phyloP scores from a whole-genome alignment of 2,329 filamentous ascomycete species.

The Hortaea sp. region DNA sequence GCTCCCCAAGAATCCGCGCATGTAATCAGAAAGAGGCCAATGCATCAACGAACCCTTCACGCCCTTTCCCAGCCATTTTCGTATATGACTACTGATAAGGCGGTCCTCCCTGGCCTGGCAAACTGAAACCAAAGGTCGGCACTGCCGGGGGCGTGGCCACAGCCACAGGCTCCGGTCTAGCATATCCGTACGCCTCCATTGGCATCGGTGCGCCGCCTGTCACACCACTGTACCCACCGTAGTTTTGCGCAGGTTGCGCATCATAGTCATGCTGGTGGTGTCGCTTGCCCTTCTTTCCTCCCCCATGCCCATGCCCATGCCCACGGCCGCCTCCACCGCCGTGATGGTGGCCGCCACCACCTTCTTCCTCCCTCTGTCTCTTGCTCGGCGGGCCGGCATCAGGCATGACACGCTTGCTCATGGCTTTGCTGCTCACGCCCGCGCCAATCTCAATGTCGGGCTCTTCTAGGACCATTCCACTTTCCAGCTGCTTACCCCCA shows the following conservation, averaged over 20 bases:
- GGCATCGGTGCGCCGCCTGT: constrained; percentile 11
- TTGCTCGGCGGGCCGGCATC: constrained; percentile 17
- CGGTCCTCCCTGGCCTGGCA: constrained; percentile 1
- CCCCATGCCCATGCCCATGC: not conserved
- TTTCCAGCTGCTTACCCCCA: constrained; percentile 69
- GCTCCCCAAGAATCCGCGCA: no score
- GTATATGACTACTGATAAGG: not conserved
- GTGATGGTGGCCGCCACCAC: not conserved
- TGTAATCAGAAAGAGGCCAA: no score
- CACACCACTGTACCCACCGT: constrained; percentile 10
- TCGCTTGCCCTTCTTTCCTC: constrained; percentile 1
- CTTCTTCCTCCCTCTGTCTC: constrained; percentile 1
- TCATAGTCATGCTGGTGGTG: constrained; percentile 8
- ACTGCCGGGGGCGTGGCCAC: constrained; percentile 31
- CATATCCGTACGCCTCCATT: constrained; percentile 19
- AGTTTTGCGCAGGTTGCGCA: constrained; percentile 1
- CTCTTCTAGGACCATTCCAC: constrained; percentile 85
- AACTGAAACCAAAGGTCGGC: constrained; percentile 27
- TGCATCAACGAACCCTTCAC: no score
- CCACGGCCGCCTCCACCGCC: not conserved
- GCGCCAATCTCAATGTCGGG: constrained; percentile 98
- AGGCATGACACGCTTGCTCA: constrained; percentile 27
- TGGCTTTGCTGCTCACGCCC: constrained; percentile 80
- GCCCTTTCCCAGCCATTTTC: no score
- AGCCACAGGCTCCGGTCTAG: constrained; percentile 27